Conservation (phyloP, 176 grass and related monocot genomes). For the Tillandsia leiboldiana region DNA sequence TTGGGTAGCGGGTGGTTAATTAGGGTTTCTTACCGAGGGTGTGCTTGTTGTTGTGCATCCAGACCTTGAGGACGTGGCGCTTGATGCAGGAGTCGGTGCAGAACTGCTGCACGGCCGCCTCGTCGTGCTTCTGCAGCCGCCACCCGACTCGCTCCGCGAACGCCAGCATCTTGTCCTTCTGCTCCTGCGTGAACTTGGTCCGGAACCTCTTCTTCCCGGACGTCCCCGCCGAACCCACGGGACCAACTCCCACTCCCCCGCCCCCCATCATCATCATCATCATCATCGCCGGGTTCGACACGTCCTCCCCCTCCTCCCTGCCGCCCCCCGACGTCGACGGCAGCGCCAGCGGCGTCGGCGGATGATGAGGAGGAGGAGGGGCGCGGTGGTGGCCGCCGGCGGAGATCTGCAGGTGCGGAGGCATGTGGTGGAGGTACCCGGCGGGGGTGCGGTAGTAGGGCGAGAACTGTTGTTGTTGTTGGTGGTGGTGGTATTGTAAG, state of each 20-base stretch:
- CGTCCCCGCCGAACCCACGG: conserved; percentile 15
- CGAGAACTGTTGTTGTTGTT: conserved; percentile 34
- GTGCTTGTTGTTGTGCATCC: conserved; percentile 99
- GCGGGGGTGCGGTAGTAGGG: conserved; percentile 62
- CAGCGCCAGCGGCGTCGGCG: conserved; percentile 17
- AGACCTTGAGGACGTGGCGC: conserved; percentile 90
- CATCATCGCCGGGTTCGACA: conserved; percentile 30
- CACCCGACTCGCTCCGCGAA: conserved; percentile 82
- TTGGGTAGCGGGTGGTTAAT: neutral
- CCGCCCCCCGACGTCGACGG: conserved; percentile 43
- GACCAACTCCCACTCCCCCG: conserved; percentile 8
- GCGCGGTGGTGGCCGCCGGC: neutral
- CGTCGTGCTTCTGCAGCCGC: conserved; percentile 97
- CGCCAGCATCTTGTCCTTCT: conserved; percentile 74
- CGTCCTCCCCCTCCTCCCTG: conserved; percentile 37
- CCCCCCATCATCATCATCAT: conserved; percentile 23
- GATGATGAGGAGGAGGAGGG: neutral
- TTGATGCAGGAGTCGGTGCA: conserved; percentile 71
- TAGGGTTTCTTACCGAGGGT: conserved; percentile 39
- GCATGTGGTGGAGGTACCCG: conserved; percentile 36
- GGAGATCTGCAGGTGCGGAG: conserved; percentile 14
- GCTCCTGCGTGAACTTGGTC: conserved; percentile 44
- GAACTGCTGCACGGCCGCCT: conserved; percentile 77
- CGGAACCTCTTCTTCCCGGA: conserved; percentile 33
- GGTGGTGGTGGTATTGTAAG: no score